Conservation (phyloP, 768 basidiomycete species). For the Ephemerocybe angulata region DNA sequence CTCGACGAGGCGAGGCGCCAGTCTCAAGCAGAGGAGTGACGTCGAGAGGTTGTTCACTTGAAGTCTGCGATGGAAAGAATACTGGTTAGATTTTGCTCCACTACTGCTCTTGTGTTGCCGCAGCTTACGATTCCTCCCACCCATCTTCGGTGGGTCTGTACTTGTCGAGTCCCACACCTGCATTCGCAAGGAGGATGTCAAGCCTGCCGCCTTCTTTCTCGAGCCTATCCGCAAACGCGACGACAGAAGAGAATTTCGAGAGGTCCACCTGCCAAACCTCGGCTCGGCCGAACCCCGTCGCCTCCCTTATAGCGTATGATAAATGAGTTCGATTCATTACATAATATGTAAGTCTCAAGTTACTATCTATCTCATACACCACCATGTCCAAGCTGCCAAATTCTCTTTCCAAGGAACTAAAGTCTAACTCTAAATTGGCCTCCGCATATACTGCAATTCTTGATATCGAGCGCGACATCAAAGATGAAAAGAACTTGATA, state of each 20-base stretch:
- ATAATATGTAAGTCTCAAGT: too few relatives aligned
- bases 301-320: constrained; percentile 19
- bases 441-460: too few relatives aligned
- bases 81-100: not conserved
- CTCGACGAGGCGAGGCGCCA: constrained; percentile 37
- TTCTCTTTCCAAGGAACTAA: too few relatives aligned
- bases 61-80: constrained; percentile 27
- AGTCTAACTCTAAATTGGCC: too few relatives aligned
- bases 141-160: constrained; percentile 32
- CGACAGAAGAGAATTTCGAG: constrained; percentile 33
- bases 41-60: constrained; percentile 44
- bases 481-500: too few relatives aligned
- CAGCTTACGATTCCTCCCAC: constrained; percentile 41
- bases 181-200: constrained; percentile 46
- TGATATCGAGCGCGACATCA: too few relatives aligned
- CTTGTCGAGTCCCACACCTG: constrained; percentile 17
- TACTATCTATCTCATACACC: too few relatives aligned
- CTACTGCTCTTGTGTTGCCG: not conserved
- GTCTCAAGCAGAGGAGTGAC: constrained; percentile 32
- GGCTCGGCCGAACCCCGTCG: constrained; percentile 29
- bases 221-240: constrained; percentile 30
- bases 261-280: constrained; percentile 40
- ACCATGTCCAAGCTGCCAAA: too few relatives aligned
- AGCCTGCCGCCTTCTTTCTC: constrained; percentile 30
- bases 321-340: too few relatives aligned